Conservation (phyloP, 306 rosid species). For the Ochetophila trinervis region DNA sequence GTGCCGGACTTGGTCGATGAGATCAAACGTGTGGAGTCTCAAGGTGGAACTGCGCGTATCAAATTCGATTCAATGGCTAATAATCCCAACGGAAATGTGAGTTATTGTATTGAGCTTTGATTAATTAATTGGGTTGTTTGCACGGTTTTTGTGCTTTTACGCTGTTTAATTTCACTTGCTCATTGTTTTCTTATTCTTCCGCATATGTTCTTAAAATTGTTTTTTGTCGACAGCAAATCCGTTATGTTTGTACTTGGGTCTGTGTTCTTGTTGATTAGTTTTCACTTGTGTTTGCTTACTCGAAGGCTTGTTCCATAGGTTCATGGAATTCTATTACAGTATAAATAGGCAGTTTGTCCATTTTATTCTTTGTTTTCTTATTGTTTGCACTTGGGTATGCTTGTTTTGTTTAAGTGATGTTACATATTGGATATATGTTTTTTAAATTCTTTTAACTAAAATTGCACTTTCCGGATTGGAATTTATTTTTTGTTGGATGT, state of each 20-base stretch:
- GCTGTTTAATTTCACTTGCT: conserved; percentile 1
- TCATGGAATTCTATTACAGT: no score
- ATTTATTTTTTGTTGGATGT: background rate
- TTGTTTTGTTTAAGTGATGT: background rate
- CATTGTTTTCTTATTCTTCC: conserved; percentile 13
- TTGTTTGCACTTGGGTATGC: background rate
- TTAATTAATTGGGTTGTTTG: background rate
- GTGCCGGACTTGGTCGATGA: conserved; percentile 87
- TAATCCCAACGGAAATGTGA: conserved; percentile 67
- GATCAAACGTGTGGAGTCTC: conserved; percentile 91
- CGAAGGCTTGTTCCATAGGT: background rate
- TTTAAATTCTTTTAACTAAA: background rate
- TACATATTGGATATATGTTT: background rate
- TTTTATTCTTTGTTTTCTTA: background rate
- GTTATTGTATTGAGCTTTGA: conserved; percentile 11
- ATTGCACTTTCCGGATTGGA: background rate
- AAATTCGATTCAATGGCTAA: conserved; percentile 60
- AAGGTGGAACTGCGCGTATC: conserved; percentile 74
- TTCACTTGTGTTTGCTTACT: background rate
- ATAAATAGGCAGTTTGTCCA: background rate
- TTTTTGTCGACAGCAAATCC: background rate
- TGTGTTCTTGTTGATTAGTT: background rate
- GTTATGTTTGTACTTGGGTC: background rate
- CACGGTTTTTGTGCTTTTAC: no score
- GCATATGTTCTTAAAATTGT: background rate